A percentile compares a stretch with the other conserved stretches of the same genome.
Evolutionary conservation across 768 basidiomycete species (phyloP).

Genomic region (Infundibulicybe gibba): DNA sequence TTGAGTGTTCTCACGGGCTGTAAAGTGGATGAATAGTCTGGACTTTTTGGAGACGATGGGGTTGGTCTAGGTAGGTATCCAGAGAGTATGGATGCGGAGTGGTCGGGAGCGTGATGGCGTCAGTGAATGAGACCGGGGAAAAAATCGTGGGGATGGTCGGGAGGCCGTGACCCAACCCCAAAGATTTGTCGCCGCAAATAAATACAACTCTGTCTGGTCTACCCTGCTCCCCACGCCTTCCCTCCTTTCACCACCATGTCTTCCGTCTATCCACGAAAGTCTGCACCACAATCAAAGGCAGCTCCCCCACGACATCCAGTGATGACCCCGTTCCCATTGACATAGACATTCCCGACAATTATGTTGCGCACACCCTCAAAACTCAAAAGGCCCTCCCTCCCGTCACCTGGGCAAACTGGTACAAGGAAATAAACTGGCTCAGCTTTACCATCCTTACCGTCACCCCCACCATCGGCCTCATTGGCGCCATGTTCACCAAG

Average conservation of each 20-base stretch:
- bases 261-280: slow-evolving; percentile 22
- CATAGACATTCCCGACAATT: slow-evolving; percentile 75
- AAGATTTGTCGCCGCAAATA: not conserved
- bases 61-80: too few species aligned
- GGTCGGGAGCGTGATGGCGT: too few species aligned
- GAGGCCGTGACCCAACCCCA: not conserved
- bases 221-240: not conserved
- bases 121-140: too few species aligned
- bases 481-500: slow-evolving; percentile 65
- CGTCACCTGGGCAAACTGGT: slow-evolving; percentile 54
- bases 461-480: slow-evolving; percentile 69
- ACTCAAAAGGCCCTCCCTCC: slow-evolving; percentile 68
- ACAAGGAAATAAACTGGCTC: slow-evolving; percentile 73
- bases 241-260: slow-evolving; percentile 18
- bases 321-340: slow-evolving; percentile 34
- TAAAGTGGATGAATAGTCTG: too few species aligned
- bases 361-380: slow-evolving; percentile 71
- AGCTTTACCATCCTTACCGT: slow-evolving; percentile 68
- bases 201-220: not conserved
- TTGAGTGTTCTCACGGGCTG: too few species aligned
- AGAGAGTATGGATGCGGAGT: too few species aligned
- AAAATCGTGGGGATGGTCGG: too few species aligned
- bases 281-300: slow-evolving; percentile 8
- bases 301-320: slow-evolving; percentile 3
- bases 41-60: too few species aligned